Percentiles rank a stretch among this genome's conserved stretches.
phyloP scores from a whole-genome alignment of 805 yeast genomes.

The Tetrapisispora nanseiensis region DNA sequence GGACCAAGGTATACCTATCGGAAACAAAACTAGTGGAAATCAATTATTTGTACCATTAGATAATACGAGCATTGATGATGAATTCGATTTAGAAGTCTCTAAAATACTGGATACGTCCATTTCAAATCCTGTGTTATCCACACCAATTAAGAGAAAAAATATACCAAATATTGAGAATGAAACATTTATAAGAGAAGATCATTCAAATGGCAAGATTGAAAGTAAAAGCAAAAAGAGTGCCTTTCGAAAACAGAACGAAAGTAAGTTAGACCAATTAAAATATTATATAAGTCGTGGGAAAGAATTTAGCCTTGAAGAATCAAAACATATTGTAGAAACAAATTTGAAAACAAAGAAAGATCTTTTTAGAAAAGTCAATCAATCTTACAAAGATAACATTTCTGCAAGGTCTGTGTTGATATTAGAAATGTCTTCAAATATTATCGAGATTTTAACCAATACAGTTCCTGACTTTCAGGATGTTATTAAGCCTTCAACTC shows the following conservation, averaged over 20 bases:
- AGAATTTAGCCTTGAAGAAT: constrained; percentile 17
- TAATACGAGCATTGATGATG: neutral
- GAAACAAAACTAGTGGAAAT: neutral
- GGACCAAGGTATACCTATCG: neutral
- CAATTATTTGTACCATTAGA: neutral
- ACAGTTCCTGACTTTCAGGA: constrained; percentile 13
- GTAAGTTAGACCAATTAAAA: constrained; percentile 1
- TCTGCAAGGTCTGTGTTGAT: constrained; percentile 44
- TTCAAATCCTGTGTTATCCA: neutral
- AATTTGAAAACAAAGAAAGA: constrained; percentile 6
- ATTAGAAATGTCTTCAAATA: constrained; percentile 31
- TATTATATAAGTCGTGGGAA: constrained; percentile 18
- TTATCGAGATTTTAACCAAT: constrained; percentile 26
- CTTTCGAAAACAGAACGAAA: neutral
- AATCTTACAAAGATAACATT: constrained; percentile 35
- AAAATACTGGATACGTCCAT: neutral
- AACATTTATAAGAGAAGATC: neutral
- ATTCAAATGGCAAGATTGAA: neutral
- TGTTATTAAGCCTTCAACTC: constrained; percentile 19
- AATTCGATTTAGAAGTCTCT: neutral
- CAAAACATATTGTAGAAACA: constrained; percentile 7
- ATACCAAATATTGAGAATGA: neutral
- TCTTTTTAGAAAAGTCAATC: constrained; percentile 30
- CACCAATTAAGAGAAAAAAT: neutral
- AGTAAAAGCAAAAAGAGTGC: too few relatives aligned